Conservation (phyloP, 352 stramenopile species). For the Globisporangium barbulae region DNA sequence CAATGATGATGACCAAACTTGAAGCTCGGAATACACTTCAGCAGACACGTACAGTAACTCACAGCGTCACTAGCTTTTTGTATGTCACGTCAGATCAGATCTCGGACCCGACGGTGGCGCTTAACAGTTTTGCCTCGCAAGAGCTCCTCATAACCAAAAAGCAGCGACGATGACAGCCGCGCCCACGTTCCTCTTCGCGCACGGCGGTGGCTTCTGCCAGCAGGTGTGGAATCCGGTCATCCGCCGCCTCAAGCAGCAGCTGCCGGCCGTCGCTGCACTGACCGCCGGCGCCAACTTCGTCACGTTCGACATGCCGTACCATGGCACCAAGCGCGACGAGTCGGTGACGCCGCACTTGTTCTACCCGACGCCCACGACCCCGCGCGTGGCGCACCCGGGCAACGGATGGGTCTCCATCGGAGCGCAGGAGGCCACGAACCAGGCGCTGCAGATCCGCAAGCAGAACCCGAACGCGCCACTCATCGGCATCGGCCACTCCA, state of each 20-base stretch:
- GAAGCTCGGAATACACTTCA: background rate
- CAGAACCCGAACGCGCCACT: constrained; percentile 20
- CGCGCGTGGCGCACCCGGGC: constrained; percentile 38
- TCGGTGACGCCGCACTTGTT: constrained; percentile 20
- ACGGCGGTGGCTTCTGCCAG: constrained; percentile 46
- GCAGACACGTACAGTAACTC: background rate
- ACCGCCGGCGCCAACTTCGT: constrained; percentile 18
- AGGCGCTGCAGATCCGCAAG: constrained; percentile 7
- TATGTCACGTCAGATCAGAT: background rate
- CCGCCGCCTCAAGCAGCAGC: constrained; percentile 29
- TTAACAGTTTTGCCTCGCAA: background rate
- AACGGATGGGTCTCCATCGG: constrained; percentile 24
- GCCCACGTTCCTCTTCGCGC: constrained; percentile 41
- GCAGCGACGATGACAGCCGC: background rate
- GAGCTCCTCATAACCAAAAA: background rate
- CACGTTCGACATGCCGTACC: constrained; percentile 32
- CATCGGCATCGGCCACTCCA: constrained; percentile 52
- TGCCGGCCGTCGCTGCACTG: constrained; percentile 2
- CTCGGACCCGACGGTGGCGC: background rate
- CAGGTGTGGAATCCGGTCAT: constrained; percentile 48
- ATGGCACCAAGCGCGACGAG: constrained; percentile 28
- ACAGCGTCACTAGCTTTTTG: background rate
- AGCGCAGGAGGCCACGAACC: constrained; percentile 13
- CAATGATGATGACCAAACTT: background rate
- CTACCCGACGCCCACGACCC: constrained; percentile 5